Evolutionary conservation across 805 yeast species (phyloP).

Genomic region (Cyberlindnera bimundalis): DNA sequence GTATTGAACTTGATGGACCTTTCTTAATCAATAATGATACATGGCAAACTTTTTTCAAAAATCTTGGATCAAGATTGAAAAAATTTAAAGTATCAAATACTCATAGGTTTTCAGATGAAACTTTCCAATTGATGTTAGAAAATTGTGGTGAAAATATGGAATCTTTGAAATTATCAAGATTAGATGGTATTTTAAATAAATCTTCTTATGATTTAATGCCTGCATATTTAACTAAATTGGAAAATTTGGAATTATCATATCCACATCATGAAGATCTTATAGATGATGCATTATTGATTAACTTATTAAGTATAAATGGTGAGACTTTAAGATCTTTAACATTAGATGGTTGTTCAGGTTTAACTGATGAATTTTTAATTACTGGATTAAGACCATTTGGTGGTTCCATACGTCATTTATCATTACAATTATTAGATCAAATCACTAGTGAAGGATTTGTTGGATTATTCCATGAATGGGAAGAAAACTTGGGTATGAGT

Average conservation of each 20-base stretch:
- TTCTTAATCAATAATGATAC: conserved; percentile 71
- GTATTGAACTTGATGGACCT: conserved; percentile 80
- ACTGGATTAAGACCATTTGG: conserved; percentile 62
- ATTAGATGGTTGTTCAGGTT: conserved; percentile 68
- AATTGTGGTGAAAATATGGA: conserved; percentile 55
- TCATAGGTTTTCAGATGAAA: conserved; percentile 71
- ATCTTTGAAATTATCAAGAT: conserved; percentile 57
- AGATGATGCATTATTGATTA: conserved; percentile 63
- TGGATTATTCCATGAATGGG: conserved; percentile 56
- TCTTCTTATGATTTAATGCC: conserved; percentile 63
- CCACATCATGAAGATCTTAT: conserved; percentile 65
- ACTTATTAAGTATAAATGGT: conserved; percentile 60
- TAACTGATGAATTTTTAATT: conserved; percentile 60
- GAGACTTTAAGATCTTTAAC: conserved; percentile 51
- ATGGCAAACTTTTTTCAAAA: conserved; percentile 76
- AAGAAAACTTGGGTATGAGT: conserved; percentile 52
- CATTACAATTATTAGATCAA: conserved; percentile 57
- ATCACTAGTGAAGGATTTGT: conserved; percentile 67
- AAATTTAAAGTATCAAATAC: conserved; percentile 72
- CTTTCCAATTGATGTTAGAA: conserved; percentile 58
- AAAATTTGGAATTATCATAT: conserved; percentile 60
- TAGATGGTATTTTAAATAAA: conserved; percentile 66
- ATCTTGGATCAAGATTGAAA: conserved; percentile 49
- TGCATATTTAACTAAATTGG: conserved; percentile 51
- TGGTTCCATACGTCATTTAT: conserved; percentile 51